A percentile compares a stretch with the other conserved stretches of the same genome.
These are phyloP conservation scores for Pyracantha coccinea DNA, from an alignment of 331 rosid species.

Conservation along the genomic window DNA sequence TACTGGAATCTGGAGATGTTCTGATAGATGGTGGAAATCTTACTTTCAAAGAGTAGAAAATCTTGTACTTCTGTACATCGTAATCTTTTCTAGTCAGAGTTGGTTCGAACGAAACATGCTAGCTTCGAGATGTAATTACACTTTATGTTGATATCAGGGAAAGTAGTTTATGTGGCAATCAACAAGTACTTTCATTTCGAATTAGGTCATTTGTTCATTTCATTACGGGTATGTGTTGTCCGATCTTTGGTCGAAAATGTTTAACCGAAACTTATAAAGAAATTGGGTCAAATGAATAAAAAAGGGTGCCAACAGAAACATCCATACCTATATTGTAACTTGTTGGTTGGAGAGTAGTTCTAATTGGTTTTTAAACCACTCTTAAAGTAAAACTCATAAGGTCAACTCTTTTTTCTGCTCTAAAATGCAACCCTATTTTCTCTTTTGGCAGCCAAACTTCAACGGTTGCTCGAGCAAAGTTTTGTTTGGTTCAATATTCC, in stretches of 20 bases:
- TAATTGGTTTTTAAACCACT: background rate
- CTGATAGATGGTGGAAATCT: slow-evolving; percentile 86
- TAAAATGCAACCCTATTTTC: background rate
- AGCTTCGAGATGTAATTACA: background rate
- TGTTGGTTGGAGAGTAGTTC: background rate
- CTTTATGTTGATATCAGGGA: background rate
- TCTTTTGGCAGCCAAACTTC: slow-evolving; percentile 59
- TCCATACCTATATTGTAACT: background rate
- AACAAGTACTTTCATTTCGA: background rate
- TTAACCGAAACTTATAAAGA: background rate
- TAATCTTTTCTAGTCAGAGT: background rate
- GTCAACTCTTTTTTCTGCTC: background rate
- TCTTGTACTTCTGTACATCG: background rate
- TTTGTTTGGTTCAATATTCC: slow-evolving; percentile 18
- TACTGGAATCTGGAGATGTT: slow-evolving; percentile 69
- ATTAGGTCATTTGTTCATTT: background rate
- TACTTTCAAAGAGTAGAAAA: slow-evolving; percentile 51
- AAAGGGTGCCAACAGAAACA: background rate
- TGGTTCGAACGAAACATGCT: background rate
- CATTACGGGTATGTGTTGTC: background rate
- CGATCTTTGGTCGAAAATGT: too few species aligned
- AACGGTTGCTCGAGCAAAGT: slow-evolving; percentile 28
- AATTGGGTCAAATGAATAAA: background rate
- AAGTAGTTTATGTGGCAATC: background rate
- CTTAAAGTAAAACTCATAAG: background rate